A percentile compares a stretch with the other conserved stretches of the same genome.
Evolutionary conservation across 805 yeast species (phyloP).

Genomic region (Lachancea thermotolerans): DNA sequence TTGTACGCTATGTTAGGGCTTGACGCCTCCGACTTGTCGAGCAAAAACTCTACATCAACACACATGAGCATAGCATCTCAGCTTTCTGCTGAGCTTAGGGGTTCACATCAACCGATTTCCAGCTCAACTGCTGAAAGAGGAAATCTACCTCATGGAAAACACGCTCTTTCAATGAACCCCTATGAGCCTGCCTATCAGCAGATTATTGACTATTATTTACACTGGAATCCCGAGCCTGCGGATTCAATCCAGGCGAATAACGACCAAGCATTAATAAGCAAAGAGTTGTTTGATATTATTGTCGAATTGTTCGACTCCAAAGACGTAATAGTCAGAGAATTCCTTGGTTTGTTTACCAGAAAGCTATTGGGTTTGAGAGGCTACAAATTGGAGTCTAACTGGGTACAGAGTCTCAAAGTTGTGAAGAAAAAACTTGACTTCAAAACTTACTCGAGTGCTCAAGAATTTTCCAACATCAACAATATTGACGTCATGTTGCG

Average conservation of each 20-base stretch:
- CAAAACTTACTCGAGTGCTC: slow-evolving; percentile 3
- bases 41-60: slow-evolving; percentile 2
- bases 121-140: neutral
- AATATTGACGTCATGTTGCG: slow-evolving; percentile 78
- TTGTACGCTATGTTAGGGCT: slow-evolving; percentile 63
- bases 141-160: slow-evolving; percentile 4
- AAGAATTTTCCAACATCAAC: slow-evolving; percentile 33
- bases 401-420: slow-evolving; percentile 21
- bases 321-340: slow-evolving; percentile 21
- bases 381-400: slow-evolving; percentile 21
- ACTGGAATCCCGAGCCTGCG: slow-evolving; percentile 27
- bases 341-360: slow-evolving; percentile 18
- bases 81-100: slow-evolving; percentile 43
- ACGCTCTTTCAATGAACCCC: slow-evolving; percentile 8
- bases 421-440: slow-evolving; percentile 15
- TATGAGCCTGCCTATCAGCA: slow-evolving; percentile 11
- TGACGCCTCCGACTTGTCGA: slow-evolving; percentile 14
- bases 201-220: slow-evolving; percentile 17
- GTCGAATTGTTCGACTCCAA: slow-evolving; percentile 23
- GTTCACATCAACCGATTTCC: slow-evolving; percentile 13
- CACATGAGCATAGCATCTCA: slow-evolving; percentile 8
- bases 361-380: slow-evolving; percentile 18
- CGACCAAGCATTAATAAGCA: slow-evolving; percentile 8
- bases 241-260: slow-evolving; percentile 10
- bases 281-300: slow-evolving; percentile 20